Evolutionary conservation across 352 stramenopile genomes (phyloP).

Genomic region (Globisporangium abappressorium): DNA sequence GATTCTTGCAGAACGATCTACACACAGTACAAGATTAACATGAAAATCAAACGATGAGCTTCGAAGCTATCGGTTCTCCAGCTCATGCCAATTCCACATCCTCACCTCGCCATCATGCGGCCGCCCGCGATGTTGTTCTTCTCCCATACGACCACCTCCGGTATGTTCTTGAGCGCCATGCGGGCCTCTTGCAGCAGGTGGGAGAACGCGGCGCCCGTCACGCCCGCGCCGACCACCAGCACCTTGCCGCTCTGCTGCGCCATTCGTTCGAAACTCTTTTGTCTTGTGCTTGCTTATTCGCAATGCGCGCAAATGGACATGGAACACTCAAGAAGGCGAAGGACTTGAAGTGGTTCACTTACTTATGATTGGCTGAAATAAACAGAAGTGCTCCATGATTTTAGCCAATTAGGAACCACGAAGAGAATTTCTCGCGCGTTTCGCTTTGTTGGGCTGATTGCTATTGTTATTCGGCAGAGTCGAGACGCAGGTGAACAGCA

Average conservation of each 20-base stretch:
- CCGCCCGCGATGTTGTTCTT: slow-evolving; percentile 67
- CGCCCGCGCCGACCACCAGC: slow-evolving; percentile 58
- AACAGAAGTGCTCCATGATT: background rate
- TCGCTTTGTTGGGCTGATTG: slow-evolving; percentile 3
- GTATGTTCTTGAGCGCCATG: slow-evolving; percentile 10
- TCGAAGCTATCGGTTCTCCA: background rate
- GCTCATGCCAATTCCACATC: background rate
- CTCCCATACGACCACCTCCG: slow-evolving; percentile 61
- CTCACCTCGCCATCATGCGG: slow-evolving; percentile 62
- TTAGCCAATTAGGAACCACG: background rate
- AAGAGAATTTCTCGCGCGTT: background rate
- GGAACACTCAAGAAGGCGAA: slow-evolving; percentile 3
- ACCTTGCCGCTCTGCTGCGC: slow-evolving; percentile 33
- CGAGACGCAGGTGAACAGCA: background rate
- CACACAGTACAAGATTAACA: background rate
- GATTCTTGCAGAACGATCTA: slow-evolving; percentile 58
- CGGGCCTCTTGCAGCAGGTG: slow-evolving; percentile 47
- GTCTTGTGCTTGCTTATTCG: background rate
- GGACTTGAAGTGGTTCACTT: background rate
- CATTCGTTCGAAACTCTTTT: background rate
- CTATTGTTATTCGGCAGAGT: background rate
- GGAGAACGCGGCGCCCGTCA: slow-evolving; percentile 53
- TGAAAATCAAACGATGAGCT: slow-evolving; percentile 6
- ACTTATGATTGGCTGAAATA: slow-evolving; percentile 1
- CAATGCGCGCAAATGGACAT: background rate